Evolutionary conservation across 257 asterid species (phyloP).

Genomic region (Solanum corneliomulleri): DNA sequence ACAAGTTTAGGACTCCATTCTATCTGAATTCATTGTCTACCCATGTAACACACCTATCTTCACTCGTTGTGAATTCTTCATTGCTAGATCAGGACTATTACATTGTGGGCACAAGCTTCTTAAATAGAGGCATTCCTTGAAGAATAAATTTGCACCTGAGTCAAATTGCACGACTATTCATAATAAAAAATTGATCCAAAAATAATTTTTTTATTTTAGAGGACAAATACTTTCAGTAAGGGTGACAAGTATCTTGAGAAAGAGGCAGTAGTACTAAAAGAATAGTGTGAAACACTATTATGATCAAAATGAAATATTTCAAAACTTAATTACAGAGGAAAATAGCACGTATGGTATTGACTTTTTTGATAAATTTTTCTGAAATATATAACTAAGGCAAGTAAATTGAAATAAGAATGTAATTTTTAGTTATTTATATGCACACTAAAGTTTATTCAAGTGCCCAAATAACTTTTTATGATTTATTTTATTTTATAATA

Average conservation of each 20-base stretch:
- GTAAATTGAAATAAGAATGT: too few species aligned
- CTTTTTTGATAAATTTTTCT: too few species aligned
- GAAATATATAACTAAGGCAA: too few species aligned
- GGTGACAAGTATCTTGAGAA: not conserved
- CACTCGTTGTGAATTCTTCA: not conserved
- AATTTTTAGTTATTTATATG: too few species aligned
- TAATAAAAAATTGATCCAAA: too few species aligned
- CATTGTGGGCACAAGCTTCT: not conserved
- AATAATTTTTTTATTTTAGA: not conserved
- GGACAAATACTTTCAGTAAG: not conserved
- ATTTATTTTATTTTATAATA: too few species aligned
- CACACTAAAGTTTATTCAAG: too few species aligned
- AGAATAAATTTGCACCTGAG: not conserved
- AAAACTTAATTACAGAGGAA: not conserved
- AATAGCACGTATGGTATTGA: not conserved
- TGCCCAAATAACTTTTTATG: too few species aligned
- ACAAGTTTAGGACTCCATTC: not conserved
- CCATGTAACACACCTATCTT: not conserved
- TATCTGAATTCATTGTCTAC: not conserved
- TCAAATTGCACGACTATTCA: not conserved
- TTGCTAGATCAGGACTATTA: not conserved
- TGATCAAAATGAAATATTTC: too few species aligned
- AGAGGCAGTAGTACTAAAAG: too few species aligned
- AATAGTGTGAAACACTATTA: too few species aligned
- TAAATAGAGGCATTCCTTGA: not conserved